These are phyloP conservation scores for Heritiera littoralis DNA, from an alignment of 345 rosid genomes.

Conservation along the genomic window DNA sequence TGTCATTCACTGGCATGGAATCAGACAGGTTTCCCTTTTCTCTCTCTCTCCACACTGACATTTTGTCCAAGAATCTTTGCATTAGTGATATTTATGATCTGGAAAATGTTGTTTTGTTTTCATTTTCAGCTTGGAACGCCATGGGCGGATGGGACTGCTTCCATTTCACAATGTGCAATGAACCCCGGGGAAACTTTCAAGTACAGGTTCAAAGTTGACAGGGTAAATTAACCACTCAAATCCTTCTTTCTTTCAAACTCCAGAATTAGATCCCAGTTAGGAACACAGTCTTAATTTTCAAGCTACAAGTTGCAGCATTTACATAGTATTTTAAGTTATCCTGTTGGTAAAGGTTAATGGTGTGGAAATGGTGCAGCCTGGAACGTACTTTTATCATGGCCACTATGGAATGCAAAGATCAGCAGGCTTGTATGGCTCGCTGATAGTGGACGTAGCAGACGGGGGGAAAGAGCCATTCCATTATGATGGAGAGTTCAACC, in stretches of 20 bases:
- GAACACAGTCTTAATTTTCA: background rate
- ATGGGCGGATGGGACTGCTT: slow-evolving; percentile 89
- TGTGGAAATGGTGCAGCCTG: slow-evolving; percentile 45
- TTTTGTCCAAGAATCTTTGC: background rate
- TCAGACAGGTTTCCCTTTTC: slow-evolving; percentile 60
- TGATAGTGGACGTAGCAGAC: slow-evolving; percentile 56
- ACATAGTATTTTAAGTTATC: background rate
- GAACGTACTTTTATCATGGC: slow-evolving; percentile 86
- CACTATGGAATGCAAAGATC: slow-evolving; percentile 91
- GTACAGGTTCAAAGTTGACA: slow-evolving; percentile 69
- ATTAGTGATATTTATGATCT: background rate
- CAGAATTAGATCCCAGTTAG: background rate
- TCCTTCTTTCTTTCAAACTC: background rate
- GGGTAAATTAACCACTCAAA: slow-evolving; percentile 34
- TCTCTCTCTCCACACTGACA: background rate
- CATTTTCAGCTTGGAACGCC: slow-evolving; percentile 59
- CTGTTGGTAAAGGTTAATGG: background rate
- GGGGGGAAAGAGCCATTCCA: slow-evolving; percentile 59
- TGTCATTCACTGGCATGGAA: slow-evolving; percentile 96
- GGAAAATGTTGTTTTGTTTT: background rate
- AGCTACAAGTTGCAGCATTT: background rate
- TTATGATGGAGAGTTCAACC: slow-evolving; percentile 59
- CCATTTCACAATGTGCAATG: slow-evolving; percentile 72
- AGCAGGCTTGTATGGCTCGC: slow-evolving; percentile 69
- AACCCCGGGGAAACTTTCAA: slow-evolving; percentile 76